Evolutionary conservation across 1,139 yeast genomes (phyloP), one percentile per base, ranked within the genome.

Genomic region (Suhomyces taliae): DNA sequence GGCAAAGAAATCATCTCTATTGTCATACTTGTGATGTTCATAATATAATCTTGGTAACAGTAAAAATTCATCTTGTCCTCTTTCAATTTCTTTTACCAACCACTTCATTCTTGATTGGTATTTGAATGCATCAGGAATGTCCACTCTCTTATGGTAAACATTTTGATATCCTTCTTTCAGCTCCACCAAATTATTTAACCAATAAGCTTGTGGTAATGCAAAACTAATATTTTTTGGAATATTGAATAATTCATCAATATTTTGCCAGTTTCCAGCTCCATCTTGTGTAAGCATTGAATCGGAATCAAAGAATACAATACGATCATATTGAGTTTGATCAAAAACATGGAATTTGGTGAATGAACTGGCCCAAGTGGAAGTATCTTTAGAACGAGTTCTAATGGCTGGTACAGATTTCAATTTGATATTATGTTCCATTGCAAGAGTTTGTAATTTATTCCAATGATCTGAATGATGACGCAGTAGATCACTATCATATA

Each of bases 331-430:
- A 0, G 70, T 66, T 53, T 74, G 73, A 48, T 74, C 70, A 57
- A 83, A 83, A 0, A 80, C 72, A 50, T 75, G 70, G 36, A 82
- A 64, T 54, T 83, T 82, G 0, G 86, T 81, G 52, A 79, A 76
- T 41, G 84, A 78, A 8, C 74, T 68, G 3, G 67, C 56, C 87
- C 87, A 82, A 36, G 69, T 60, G 4, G 65, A 53, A 19, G 59
- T 56, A 26, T 55, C 64, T 26, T 56, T 49, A 24, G 50, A 54
- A 9, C 46, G 51, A 8, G 53, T 50, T 11, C 45, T 46, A 10
- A 66, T 50, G 15, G 57, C 44, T 4, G 48, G 46, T 0, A 65
- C 62, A 1, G 69, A 59, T 35, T 53, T 54, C 44, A 70, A 52
- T 7, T 50, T 53, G 24, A 70, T 64, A 2, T 38, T 39, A 34